Evolutionary conservation across 768 basidiomycete species (phyloP), one percentile per base, ranked within the genome.

Genomic region (Polyporus arcularius): DNA sequence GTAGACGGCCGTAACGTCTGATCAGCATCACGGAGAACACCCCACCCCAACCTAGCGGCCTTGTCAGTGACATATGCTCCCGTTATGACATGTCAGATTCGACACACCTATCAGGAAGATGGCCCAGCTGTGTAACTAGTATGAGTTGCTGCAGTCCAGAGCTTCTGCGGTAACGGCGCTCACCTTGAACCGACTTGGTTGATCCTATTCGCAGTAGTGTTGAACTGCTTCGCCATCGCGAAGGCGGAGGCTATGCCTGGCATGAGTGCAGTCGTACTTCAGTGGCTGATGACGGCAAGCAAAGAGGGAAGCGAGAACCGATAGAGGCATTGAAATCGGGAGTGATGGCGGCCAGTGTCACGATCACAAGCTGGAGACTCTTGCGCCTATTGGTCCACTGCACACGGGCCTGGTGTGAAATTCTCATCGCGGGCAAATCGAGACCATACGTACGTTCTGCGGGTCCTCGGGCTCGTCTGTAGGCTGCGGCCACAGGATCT

Each of bases 401-500:
- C 1, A 69, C 68, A 52, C 70, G 68, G 21, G 65, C 12, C 50
- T 41, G 48, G 11, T 2, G 32, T 31, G 15, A 14, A 47, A 10
- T 5, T 3, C 30, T 2, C 1, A 48, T 28, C 45, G 40, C 38
- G 11, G 4, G 5, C 21, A n/a, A 42, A 11, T 38, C 5, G 57
- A 55, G 21, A 21, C 26, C 53, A 18, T 11, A 26, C 28, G 45
- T 43, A 81, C 82, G 65, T 86, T 86, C 71, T 87, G 85, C 15
- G 86, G 87, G 67, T 88, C 86, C 15, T 80, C 72, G 0, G 80
- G 78, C 39, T 83, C 78, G 65, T 87, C 83, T 1, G 81, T 79
- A 2, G 87, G 87, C 65, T 88, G 87, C 21, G 87, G 87, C 85
- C 86, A 88, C 0, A 89, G 78, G 11, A 88, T 80, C 49, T 78